A percentile compares a stretch with the other conserved stretches of the same genome.
Evolutionary conservation across 306 rosid species (phyloP).

Genomic region (Cajanus cajan): DNA sequence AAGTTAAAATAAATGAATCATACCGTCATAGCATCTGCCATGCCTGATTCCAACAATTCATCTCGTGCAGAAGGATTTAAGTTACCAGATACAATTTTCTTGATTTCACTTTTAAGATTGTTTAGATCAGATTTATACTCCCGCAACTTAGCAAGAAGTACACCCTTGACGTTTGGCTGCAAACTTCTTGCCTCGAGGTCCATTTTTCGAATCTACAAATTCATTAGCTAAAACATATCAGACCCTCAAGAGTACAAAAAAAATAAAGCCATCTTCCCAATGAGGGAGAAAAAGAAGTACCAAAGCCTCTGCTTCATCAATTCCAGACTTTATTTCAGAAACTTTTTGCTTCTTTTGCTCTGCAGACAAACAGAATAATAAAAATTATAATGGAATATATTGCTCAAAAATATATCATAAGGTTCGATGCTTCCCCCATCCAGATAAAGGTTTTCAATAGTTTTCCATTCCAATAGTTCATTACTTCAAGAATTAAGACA

Average conservation of each 20-base stretch:
- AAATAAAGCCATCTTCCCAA: conserved; percentile 22
- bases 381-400: conserved; percentile 2
- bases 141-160: conserved; percentile 88
- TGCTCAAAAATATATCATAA: conserved; percentile 15
- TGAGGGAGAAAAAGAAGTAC: conserved; percentile 42
- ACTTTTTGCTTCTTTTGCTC: conserved; percentile 93
- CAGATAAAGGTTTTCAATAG: conserved; percentile 6
- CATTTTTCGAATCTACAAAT: conserved; percentile 77
- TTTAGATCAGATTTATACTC: conserved; percentile 94
- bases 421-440: background rate
- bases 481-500: background rate
- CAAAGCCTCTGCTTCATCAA: conserved; percentile 91
- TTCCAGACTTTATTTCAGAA: conserved; percentile 76
- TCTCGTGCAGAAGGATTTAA: conserved; percentile 78
- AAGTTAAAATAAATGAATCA: conserved; percentile 24
- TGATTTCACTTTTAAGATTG: conserved; percentile 79
- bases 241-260: conserved; percentile 11
- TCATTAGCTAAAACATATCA: conserved; percentile 24
- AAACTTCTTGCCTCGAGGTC: conserved; percentile 94
- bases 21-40: conserved; percentile 91
- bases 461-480: conserved; percentile 4
- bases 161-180: conserved; percentile 79
- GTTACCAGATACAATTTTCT: conserved; percentile 72
- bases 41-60: conserved; percentile 93
- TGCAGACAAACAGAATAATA: conserved; percentile 39